These are phyloP conservation scores for Daldinia decipiens DNA, from an alignment of 495 filamentous ascomycete species.

Conservation along the genomic window DNA sequence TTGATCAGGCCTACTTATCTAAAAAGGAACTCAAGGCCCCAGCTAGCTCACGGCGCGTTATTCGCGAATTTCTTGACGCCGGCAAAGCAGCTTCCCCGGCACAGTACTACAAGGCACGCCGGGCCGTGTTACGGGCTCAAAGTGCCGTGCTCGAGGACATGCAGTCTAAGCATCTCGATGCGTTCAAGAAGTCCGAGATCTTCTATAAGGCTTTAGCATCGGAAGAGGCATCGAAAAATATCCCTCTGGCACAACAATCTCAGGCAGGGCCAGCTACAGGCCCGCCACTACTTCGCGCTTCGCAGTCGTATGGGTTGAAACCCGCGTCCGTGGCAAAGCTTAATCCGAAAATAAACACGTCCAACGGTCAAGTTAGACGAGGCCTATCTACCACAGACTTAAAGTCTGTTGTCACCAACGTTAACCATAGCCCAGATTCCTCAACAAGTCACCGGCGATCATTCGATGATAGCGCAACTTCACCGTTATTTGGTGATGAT, in stretches of 20 bases:
- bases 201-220: conserved; percentile 96
- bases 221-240: conserved; percentile 73
- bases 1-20: conserved; percentile 88
- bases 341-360: conserved; percentile 49
- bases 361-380: conserved; percentile 47
- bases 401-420: conserved; percentile 45
- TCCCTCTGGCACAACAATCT: conserved; percentile 37
- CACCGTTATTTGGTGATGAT: conserved; percentile 66
- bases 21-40: conserved; percentile 83
- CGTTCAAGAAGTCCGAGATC: conserved; percentile 89
- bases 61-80: conserved; percentile 80
- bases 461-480: conserved; percentile 56
- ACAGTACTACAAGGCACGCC: conserved; percentile 86
- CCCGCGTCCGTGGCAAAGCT: conserved; percentile 54
- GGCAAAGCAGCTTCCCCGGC: conserved; percentile 76
- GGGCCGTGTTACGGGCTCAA: conserved; percentile 83
- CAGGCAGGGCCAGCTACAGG: conserved; percentile 41
- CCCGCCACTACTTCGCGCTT: conserved; percentile 46
- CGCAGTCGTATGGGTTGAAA: conserved; percentile 52
- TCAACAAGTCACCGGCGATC: conserved; percentile 54
- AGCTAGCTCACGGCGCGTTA: conserved; percentile 70
- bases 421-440: conserved; percentile 49
- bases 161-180: conserved; percentile 78
- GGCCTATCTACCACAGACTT: conserved; percentile 60
- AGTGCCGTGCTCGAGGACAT: conserved; percentile 84